These are phyloP conservation scores for Paspalum vaginatum DNA, from an alignment of 176 grass and related monocot genomes.

Conservation along the genomic window DNA sequence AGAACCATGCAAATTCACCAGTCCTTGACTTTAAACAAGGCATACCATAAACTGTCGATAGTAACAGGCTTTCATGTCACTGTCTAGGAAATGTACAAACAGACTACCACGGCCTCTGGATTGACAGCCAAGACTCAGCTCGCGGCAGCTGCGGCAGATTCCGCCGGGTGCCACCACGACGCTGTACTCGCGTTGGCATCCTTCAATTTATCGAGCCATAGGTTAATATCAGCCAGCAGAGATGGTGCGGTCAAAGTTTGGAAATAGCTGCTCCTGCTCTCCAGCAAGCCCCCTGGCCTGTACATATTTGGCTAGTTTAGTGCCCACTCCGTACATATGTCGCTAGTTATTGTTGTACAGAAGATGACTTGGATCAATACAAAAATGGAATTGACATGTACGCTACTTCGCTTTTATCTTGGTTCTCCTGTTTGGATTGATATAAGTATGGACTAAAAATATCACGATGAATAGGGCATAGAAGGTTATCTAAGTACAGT, in stretches of 20 bases:
- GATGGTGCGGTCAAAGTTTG: constrained; percentile 95
- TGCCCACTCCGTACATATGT: constrained; percentile 22
- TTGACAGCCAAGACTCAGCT: constrained; percentile 72
- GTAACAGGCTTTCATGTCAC: background rate
- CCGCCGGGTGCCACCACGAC: constrained; percentile 82
- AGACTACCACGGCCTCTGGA: constrained; percentile 37
- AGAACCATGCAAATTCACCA: background rate
- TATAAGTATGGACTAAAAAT: background rate
- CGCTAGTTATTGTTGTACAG: constrained; percentile 39
- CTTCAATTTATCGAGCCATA: constrained; percentile 83
- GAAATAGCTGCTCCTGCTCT: constrained; percentile 57
- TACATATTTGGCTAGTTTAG: constrained; percentile 43
- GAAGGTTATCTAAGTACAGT: background rate
- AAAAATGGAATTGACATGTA: background rate
- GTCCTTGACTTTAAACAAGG: background rate
- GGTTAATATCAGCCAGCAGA: constrained; percentile 84
- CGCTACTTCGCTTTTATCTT: background rate
- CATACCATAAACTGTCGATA: background rate
- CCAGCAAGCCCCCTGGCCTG: background rate
- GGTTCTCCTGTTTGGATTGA: background rate
- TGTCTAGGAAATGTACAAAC: constrained; percentile 74
- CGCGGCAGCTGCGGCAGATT: constrained; percentile 70
- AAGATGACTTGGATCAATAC: constrained; percentile 9
- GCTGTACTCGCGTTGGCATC: constrained; percentile 76
- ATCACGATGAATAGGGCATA: background rate